A percentile compares a stretch with the other conserved stretches of the same genome.
Evolutionary conservation across 176 grass and related monocot genomes (phyloP).

Genomic region (Calamus simplicifolius): DNA sequence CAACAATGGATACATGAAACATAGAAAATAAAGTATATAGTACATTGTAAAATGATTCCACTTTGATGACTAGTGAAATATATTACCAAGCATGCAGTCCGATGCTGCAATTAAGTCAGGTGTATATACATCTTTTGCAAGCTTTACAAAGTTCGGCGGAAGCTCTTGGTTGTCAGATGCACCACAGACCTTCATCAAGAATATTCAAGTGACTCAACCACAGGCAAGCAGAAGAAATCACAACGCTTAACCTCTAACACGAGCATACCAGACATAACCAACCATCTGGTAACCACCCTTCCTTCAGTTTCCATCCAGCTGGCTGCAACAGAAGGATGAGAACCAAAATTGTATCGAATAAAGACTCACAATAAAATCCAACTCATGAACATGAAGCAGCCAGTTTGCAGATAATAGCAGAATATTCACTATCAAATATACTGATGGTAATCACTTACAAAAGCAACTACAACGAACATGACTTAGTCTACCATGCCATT

Average conservation of each 20-base stretch:
- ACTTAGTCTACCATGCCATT: too few species aligned
- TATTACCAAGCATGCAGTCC: conserved; percentile 96
- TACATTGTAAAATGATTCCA: neutral
- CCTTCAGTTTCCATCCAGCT: conserved; percentile 84
- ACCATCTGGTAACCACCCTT: conserved; percentile 83
- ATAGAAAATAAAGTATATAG: conserved; percentile 4
- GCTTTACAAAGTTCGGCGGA: conserved; percentile 88
- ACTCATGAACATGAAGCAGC: too few species aligned
- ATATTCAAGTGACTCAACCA: conserved; percentile 3
- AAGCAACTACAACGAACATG: too few species aligned
- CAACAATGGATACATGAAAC: conserved; percentile 3
- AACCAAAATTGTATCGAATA: too few species aligned
- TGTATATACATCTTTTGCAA: conserved; percentile 90
- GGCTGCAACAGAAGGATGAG: conserved; percentile 37
- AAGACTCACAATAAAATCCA: too few species aligned
- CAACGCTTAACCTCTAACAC: neutral
- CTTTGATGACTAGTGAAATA: conserved; percentile 1
- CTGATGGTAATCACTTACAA: too few species aligned
- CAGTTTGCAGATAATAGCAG: too few species aligned
- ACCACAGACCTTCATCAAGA: conserved; percentile 79
- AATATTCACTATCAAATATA: too few species aligned
- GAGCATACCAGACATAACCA: conserved; percentile 90
- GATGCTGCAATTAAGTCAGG: conserved; percentile 98
- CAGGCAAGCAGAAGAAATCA: conserved; percentile 11
- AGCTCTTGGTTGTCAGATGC: conserved; percentile 82